Conservation (phyloP, 352 stramenopile species). For the Albugo laibachii region DNA sequence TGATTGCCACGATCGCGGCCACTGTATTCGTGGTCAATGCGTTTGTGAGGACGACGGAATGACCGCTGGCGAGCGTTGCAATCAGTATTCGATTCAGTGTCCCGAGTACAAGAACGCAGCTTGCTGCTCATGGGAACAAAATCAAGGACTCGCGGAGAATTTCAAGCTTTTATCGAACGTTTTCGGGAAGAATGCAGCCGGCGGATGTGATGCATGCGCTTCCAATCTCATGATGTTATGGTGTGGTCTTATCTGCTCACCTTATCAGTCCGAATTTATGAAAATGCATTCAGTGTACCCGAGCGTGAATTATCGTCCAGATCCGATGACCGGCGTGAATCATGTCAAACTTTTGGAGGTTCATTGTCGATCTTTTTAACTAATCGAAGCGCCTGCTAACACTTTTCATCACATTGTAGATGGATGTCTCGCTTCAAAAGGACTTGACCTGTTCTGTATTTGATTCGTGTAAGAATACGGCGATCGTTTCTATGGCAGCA, state of each 20-base stretch:
- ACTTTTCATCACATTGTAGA: constrained; percentile 1
- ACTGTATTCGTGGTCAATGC: constrained; percentile 21
- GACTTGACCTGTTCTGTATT: constrained; percentile 56
- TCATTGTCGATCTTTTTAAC: neutral
- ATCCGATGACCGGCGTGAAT: constrained; percentile 32
- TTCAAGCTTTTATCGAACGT: constrained; percentile 53
- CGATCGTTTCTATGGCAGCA: constrained; percentile 43
- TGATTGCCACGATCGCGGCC: constrained; percentile 39
- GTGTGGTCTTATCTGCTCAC: constrained; percentile 73
- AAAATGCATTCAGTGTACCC: constrained; percentile 37
- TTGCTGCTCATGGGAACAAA: constrained; percentile 83
- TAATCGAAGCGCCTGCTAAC: neutral
- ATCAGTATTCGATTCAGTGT: constrained; percentile 59
- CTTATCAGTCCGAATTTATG: constrained; percentile 52
- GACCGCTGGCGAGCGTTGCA: constrained; percentile 43
- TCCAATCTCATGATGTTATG: constrained; percentile 74
- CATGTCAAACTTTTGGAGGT: constrained; percentile 56
- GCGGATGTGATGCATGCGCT: constrained; percentile 62
- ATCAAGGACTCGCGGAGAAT: constrained; percentile 72
- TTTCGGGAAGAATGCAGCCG: constrained; percentile 42
- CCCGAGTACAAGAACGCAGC: constrained; percentile 55
- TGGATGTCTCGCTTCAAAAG: constrained; percentile 54
- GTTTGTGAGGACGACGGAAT: constrained; percentile 43
- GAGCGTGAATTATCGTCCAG: constrained; percentile 40
- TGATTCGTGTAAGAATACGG: constrained; percentile 73